Evolutionary conservation across 2,329 filamentous ascomycete genomes (phyloP), one percentile per base, ranked within the genome.

Genomic region (Rasamsonia emersonii): DNA sequence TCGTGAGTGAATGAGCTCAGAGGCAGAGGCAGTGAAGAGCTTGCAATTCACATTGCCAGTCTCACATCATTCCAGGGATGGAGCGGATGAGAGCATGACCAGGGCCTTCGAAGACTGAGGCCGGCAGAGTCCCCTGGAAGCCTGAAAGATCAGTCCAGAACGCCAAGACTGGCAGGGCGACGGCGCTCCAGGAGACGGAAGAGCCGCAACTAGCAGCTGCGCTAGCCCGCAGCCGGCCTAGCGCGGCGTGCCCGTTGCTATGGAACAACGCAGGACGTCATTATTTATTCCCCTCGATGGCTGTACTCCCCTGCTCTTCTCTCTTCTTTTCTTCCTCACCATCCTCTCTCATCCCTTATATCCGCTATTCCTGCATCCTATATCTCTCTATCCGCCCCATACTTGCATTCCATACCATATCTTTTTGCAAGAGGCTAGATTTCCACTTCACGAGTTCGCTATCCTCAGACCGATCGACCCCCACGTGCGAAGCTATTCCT

Each of bases 231-330:
- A 50, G 59, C 46, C n/a, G 34, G 44, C 4, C 40, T 59, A 53
- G 54, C 33, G 29, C 11, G 31, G 33, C 13, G 28, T 30, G 15
- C 31, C 45, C 39, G 62, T 66, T 65, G 61, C 58, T 53, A 47
- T 49, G 56, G 47, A 51, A 51, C 53, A 56, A 42, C 30, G 30
- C 30, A 40, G 38, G 45, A 45, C 50, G 46, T 43, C 44, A 45
- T 46, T 61, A 61, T 61, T 57, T 59, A 61, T 53, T 54, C 51
- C 31, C 44, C 44, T 51, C n/a, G n/a, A n/a, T n/a, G n/a, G n/a
- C n/a, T n/a, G n/a, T 37, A 30, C 35, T 44, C 42, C 33, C 24
- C 36, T 39, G 31, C 43, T 33, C 36, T 30, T 39, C 24, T 36
- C 40, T 39, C 41, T 40, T 32, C 26, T 44, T 39, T 30, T 37